These are phyloP conservation scores for Talaromyces wortmannii DNA, from an alignment of 495 filamentous ascomycete genomes.

Conservation along the genomic window DNA sequence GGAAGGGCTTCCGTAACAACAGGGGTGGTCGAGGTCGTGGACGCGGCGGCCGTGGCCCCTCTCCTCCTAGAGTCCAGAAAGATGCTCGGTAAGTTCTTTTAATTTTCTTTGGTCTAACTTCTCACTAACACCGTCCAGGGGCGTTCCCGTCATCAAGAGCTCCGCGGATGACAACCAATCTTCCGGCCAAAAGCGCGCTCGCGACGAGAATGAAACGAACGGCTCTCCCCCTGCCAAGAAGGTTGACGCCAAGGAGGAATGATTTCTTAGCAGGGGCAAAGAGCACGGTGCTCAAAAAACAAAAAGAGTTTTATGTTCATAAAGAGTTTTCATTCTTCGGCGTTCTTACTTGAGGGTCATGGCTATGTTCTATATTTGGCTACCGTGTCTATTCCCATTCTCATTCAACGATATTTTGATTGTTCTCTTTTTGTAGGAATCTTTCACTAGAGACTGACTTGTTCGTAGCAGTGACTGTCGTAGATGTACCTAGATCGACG, in stretches of 20 bases:
- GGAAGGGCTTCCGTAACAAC: slow-evolving; percentile 47
- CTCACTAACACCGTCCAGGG: slow-evolving; percentile 18
- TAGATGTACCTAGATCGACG: too few relatives aligned
- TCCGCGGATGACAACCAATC: slow-evolving; percentile 15
- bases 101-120: background rate
- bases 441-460: background rate
- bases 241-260: slow-evolving; percentile 35
- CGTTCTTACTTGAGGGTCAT: slow-evolving; percentile 2
- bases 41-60: slow-evolving; percentile 12
- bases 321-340: slow-evolving; percentile 3
- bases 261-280: background rate
- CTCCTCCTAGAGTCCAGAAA: slow-evolving; percentile 26
- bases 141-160: slow-evolving; percentile 41
- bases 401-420: background rate
- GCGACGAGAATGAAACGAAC: slow-evolving; percentile 28
- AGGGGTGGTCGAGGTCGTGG: slow-evolving; percentile 29
- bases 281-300: too few relatives aligned
- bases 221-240: slow-evolving; percentile 36
- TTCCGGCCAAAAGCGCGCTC: slow-evolving; percentile 40
- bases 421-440: background rate
- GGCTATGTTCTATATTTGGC: slow-evolving; percentile 16
- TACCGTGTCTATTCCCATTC: slow-evolving; percentile 12
- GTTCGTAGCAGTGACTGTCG: too few relatives aligned
- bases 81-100: slow-evolving; percentile 34
- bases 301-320: background rate